Base-by-base conservation (phyloP, 2,329 filamentous ascomycete genomes). In the Exserohilum rostratum region DNA sequence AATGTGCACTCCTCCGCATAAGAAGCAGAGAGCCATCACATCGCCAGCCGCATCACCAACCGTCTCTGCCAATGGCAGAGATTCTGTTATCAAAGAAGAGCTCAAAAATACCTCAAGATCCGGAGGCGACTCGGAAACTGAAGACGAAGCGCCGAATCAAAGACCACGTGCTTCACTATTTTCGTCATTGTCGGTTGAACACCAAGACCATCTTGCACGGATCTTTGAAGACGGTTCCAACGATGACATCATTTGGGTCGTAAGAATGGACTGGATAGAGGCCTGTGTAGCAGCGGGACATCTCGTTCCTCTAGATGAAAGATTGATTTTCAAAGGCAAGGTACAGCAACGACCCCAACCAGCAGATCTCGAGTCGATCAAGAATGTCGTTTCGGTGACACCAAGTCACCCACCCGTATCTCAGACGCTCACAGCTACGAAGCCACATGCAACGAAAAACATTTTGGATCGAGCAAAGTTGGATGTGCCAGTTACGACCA, bases 381-480 rank as follows among this genome's bases (percentile, higher is more conserved):
- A 63, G 31, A 15, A 54, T 12, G 18, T 58, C 1, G 61, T 66
- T 27, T 54, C 60, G 13, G 57, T 38, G 5, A 48, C 22, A 25
- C 15, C 55, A 7, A 52, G 45, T 31, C 17, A 34, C 12, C 15
- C 44, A 17, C 50, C 63, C 35, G 47, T 55, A 11, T 68, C 69
- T 15, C 64, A 66, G 50, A 64, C 50, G 6, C 38, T 57, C 17
- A 25, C 64, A 29, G 65, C 67, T 11, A 58, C 58, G 15, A 66
- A 46, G 5, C 68, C 69, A n/a, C 37, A 60, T 42, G 40, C 56
- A 10, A 53, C 40, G 6, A 58, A 65, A 39, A 59, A 68, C 17
- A 83, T 86, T n/a, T 65, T 86, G 7, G 76, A 82, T 53, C 77
- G 85, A 33, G 85, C 83, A 11, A 82, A 80, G 69, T 77, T 78